These are phyloP conservation scores for Xylaria sp. DNA, from an alignment of 2,329 filamentous ascomycete species.

Conservation along the genomic window DNA sequence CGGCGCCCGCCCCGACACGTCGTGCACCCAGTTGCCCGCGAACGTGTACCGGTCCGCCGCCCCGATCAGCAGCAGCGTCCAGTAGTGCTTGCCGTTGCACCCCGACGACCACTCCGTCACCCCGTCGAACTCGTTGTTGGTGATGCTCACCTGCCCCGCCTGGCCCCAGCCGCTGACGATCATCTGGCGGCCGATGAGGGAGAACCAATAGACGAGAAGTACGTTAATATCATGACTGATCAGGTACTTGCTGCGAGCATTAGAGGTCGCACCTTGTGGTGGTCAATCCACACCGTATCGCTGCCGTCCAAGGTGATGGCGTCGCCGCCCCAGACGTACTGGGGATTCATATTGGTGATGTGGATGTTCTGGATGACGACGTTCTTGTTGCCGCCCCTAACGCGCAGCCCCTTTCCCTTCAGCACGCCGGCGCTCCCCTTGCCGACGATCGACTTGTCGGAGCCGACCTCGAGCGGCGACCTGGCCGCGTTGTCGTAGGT, in stretches of 20 bases:
- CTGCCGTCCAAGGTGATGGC: slow-evolving; percentile 55
- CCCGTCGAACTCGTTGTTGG: slow-evolving; percentile 51
- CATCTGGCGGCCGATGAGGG: slow-evolving; percentile 49
- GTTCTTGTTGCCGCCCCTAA: slow-evolving; percentile 50
- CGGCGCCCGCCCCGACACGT: slow-evolving; percentile 47
- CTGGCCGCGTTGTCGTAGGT: slow-evolving; percentile 56
- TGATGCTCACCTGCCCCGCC: slow-evolving; percentile 46
- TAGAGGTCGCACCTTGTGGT: slow-evolving; percentile 20
- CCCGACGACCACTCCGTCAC: slow-evolving; percentile 44
- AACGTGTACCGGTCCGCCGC: slow-evolving; percentile 45
- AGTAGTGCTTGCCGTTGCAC: slow-evolving; percentile 52
- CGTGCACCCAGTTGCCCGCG: slow-evolving; percentile 48
- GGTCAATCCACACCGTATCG: slow-evolving; percentile 40
- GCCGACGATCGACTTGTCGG: slow-evolving; percentile 62
- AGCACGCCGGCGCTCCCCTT: slow-evolving; percentile 56
- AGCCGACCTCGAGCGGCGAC: slow-evolving; percentile 53
- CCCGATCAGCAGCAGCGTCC: slow-evolving; percentile 46
- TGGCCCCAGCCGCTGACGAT: slow-evolving; percentile 40
- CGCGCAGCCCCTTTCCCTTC: slow-evolving; percentile 39
- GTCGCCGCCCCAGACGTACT: slow-evolving; percentile 64
- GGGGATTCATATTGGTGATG: slow-evolving; percentile 58
- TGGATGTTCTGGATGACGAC: slow-evolving; percentile 64
- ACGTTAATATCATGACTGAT: background rate
- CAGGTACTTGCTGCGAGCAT: slow-evolving; percentile 1
- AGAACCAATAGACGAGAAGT: slow-evolving; percentile 25